Conservation (phyloP, 75 land plant species). For the Cupressus sempervirens region DNA sequence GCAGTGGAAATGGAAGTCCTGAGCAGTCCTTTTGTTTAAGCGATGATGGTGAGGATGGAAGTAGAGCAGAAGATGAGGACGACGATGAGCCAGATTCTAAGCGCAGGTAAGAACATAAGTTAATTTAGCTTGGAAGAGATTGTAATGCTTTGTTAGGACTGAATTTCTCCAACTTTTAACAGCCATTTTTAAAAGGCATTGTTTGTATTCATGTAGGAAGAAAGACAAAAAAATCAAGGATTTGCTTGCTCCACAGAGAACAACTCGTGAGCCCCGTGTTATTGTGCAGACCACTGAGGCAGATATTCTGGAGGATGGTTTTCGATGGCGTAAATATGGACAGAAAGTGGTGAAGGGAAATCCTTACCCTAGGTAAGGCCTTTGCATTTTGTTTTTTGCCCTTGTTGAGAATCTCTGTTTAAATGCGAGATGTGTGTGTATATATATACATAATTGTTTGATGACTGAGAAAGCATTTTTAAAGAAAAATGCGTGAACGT, state of each 20-base stretch:
- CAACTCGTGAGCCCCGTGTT: conserved; percentile 58
- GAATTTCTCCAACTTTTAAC: background rate
- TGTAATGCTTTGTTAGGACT: background rate
- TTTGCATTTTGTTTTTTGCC: conserved; percentile 4
- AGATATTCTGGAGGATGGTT: conserved; percentile 82
- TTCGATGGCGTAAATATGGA: conserved; percentile 95
- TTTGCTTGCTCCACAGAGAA: conserved; percentile 21
- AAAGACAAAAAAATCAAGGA: conserved; percentile 12
- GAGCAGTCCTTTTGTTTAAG: conserved; percentile 48
- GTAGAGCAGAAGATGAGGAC: conserved; percentile 38
- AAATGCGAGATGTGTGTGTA: background rate
- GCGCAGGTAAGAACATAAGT: conserved; percentile 32
- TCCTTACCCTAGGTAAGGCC: conserved; percentile 74
- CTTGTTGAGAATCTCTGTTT: background rate
- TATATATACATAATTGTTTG: no score
- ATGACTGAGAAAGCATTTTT: background rate
- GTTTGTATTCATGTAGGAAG: conserved; percentile 21
- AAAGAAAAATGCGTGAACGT: background rate
- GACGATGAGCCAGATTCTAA: conserved; percentile 60
- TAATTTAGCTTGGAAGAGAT: background rate
- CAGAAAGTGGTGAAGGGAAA: conserved; percentile 97
- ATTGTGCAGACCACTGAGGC: conserved; percentile 79
- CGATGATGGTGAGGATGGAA: conserved; percentile 42
- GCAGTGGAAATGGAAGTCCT: conserved; percentile 23
- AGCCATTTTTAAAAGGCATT: background rate